Conservation (phyloP, 2,329 filamentous ascomycete species). For the Fusarium verticillioides region DNA sequence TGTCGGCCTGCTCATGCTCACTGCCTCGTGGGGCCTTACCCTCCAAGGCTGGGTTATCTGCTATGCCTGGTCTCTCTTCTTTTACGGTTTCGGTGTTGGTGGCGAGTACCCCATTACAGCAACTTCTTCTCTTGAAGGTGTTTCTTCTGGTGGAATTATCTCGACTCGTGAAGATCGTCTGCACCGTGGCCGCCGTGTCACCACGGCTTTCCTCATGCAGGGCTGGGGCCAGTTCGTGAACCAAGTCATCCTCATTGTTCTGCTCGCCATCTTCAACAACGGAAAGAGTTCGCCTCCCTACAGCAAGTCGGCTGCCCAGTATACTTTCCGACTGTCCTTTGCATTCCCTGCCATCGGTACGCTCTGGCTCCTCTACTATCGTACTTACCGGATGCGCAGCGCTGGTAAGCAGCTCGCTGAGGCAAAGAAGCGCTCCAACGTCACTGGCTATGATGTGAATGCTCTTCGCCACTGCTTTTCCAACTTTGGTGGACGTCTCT, state of each 20-base stretch:
- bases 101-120: constrained; percentile 98
- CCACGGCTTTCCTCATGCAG: constrained; percentile 96
- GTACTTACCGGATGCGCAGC: constrained; percentile 92
- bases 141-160: constrained; percentile 83
- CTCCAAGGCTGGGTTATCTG: constrained; percentile 97
- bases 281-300: constrained; percentile 80
- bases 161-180: constrained; percentile 93
- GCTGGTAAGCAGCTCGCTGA: constrained; percentile 83
- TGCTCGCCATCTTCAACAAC: constrained; percentile 89
- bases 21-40: constrained; percentile 86
- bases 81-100: constrained; percentile 73
- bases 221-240: constrained; percentile 98
- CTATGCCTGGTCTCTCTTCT: constrained; percentile 94
- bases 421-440: constrained; percentile 85
- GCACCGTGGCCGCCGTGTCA: constrained; percentile 95
- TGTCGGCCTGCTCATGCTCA: constrained; percentile 89
- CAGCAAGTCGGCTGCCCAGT: constrained; percentile 80
- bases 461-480: constrained; percentile 82
- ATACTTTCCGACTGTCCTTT: constrained; percentile 92
- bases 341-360: constrained; percentile 91
- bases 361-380: constrained; percentile 95
- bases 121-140: constrained; percentile 93
- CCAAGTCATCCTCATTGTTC: constrained; percentile 87
- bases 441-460: constrained; percentile 92
- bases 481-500: constrained; percentile 85